These are phyloP conservation scores for Seiridium cupressi DNA, from an alignment of 2,329 filamentous ascomycete genomes.

Conservation along the genomic window DNA sequence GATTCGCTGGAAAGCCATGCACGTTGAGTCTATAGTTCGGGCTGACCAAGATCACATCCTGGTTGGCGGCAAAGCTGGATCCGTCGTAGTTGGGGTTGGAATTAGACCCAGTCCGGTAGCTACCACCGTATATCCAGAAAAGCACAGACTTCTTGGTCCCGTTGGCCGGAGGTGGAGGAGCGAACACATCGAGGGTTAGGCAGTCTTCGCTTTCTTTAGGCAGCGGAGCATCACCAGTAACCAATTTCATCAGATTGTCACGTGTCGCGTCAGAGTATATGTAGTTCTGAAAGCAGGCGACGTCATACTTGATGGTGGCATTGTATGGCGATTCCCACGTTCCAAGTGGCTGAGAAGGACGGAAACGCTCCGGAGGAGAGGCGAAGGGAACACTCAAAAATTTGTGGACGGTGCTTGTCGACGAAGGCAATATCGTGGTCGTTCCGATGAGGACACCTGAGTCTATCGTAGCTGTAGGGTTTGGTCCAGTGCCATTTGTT, in stretches of 20 bases:
- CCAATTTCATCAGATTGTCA: neutral
- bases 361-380: neutral
- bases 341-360: neutral
- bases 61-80: constrained; percentile 6
- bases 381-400: neutral
- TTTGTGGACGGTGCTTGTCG: neutral
- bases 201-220: constrained; percentile 1
- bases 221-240: neutral
- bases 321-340: neutral
- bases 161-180: neutral
- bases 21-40: neutral
- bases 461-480: neutral
- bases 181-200: constrained; percentile 2
- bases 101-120: constrained; percentile 2
- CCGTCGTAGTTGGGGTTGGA: constrained; percentile 2
- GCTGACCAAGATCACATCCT: neutral
- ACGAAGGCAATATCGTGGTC: neutral
- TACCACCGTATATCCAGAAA: constrained; percentile 4
- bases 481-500: neutral
- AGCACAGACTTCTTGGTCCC: constrained; percentile 3
- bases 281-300: constrained; percentile 3
- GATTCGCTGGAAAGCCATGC: constrained; percentile 1
- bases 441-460: constrained; percentile 1
- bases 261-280: neutral
- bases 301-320: neutral